Evolutionary conservation across 148 eudicot genomes (phyloP).

Genomic region (Camellia lanceoleosa): DNA sequence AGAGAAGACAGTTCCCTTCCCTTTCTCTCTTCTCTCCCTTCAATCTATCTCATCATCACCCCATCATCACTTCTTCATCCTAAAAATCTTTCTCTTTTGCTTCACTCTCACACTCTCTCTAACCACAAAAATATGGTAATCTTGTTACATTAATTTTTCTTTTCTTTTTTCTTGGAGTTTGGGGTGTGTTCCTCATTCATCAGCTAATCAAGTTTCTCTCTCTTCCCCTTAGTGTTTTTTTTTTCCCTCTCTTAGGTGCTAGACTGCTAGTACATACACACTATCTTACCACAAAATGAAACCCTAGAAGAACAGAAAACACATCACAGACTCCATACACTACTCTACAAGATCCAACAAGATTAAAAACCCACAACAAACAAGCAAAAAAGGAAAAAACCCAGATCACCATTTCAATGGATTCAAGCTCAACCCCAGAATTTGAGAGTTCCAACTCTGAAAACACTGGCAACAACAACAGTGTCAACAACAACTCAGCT

Average conservation of each 20-base stretch:
- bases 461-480: not conserved
- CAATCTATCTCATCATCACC: not conserved
- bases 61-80: not conserved
- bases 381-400: not conserved
- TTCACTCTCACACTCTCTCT: not conserved
- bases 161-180: not conserved
- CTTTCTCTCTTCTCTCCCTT: not conserved
- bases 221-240: not conserved
- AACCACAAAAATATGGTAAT: conserved; percentile 5
- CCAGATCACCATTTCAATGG: conserved; percentile 17
- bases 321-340: not conserved
- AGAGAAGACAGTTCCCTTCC: not conserved
- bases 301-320: conserved; percentile 8
- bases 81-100: not conserved
- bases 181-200: not conserved
- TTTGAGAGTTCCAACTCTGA: conserved; percentile 24
- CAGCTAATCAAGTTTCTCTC: not conserved
- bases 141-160: not conserved
- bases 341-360: not conserved
- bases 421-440: conserved; percentile 15
- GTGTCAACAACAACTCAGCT: not conserved
- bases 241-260: not conserved
- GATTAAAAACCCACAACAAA: not conserved
- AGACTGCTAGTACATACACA: not conserved
- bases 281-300: not conserved